Conservation (phyloP, 163 green algal genomes). For the Scenedesmus sp. region DNA sequence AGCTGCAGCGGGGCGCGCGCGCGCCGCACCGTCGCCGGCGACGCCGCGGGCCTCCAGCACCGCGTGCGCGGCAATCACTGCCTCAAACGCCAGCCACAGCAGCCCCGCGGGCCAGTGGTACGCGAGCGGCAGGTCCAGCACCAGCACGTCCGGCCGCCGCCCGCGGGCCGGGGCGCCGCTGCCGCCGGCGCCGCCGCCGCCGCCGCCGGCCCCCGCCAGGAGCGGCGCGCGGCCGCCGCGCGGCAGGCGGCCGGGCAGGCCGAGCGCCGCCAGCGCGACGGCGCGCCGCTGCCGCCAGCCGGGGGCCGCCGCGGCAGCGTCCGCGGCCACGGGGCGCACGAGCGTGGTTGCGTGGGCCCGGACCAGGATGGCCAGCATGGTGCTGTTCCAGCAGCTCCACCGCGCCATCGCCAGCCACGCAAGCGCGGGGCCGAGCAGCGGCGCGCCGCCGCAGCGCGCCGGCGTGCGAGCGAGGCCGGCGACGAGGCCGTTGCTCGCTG, state of each 20-base stretch:
- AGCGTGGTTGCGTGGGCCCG: slow-evolving; percentile 31
- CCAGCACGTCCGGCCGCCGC: slow-evolving; percentile 30
- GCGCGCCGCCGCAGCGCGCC: not conserved
- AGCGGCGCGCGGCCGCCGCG: not conserved
- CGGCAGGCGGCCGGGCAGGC: slow-evolving; percentile 8
- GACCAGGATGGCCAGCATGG: slow-evolving; percentile 20
- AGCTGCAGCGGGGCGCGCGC: not conserved
- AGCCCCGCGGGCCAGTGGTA: slow-evolving; percentile 41
- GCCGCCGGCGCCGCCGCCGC: not conserved
- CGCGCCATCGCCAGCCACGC: slow-evolving; percentile 36
- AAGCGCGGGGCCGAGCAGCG: not conserved
- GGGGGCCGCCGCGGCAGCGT: not conserved
- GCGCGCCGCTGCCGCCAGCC: slow-evolving; percentile 6
- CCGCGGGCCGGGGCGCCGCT: not conserved
- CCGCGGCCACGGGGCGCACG: not conserved
- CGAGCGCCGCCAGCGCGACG: slow-evolving; percentile 9
- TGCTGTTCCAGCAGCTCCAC: slow-evolving; percentile 30
- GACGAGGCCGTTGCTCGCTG: no score
- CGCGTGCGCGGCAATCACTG: not conserved
- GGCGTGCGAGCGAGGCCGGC: not conserved
- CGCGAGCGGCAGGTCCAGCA: slow-evolving; percentile 37
- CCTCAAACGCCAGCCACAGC: slow-evolving; percentile 13
- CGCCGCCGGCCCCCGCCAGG: not conserved
- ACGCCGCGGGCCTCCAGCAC: slow-evolving; percentile 7
- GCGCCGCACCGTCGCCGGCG: not conserved